These are phyloP conservation scores for Suhomyces sp. DNA, from an alignment of 805 yeast genomes.

Conservation along the genomic window DNA sequence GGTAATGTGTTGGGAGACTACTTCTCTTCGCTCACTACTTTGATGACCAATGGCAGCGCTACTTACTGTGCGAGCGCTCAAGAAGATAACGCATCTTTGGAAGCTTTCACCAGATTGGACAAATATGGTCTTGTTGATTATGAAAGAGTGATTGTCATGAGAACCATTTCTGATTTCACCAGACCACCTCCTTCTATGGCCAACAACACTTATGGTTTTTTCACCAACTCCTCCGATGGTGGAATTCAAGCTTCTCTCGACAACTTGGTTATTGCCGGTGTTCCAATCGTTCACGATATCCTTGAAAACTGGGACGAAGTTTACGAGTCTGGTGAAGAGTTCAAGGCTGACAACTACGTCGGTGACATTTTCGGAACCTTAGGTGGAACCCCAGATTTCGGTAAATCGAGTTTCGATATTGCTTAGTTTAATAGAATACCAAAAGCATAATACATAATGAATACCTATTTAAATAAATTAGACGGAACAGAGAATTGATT, in stretches of 20 bases:
- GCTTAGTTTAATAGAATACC: constrained; percentile 16
- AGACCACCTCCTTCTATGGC: constrained; percentile 47
- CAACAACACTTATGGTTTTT: constrained; percentile 48
- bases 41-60: constrained; percentile 59
- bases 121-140: constrained; percentile 54
- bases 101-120: constrained; percentile 54
- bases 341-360: constrained; percentile 49
- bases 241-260: constrained; percentile 48
- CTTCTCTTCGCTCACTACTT: constrained; percentile 44
- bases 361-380: constrained; percentile 61
- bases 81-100: constrained; percentile 66
- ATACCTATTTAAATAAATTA: not conserved
- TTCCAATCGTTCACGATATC: constrained; percentile 54
- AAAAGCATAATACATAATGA: not conserved
- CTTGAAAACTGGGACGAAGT: constrained; percentile 45
- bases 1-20: constrained; percentile 52
- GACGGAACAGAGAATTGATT: too few species aligned
- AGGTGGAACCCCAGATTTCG: constrained; percentile 44
- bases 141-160: constrained; percentile 55
- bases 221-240: constrained; percentile 49
- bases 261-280: constrained; percentile 53
- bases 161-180: constrained; percentile 60
- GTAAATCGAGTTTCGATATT: constrained; percentile 24
- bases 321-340: constrained; percentile 31
- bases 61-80: constrained; percentile 61